Conservation (phyloP, 495 filamentous ascomycete genomes). For the Podospora fimiseda region DNA sequence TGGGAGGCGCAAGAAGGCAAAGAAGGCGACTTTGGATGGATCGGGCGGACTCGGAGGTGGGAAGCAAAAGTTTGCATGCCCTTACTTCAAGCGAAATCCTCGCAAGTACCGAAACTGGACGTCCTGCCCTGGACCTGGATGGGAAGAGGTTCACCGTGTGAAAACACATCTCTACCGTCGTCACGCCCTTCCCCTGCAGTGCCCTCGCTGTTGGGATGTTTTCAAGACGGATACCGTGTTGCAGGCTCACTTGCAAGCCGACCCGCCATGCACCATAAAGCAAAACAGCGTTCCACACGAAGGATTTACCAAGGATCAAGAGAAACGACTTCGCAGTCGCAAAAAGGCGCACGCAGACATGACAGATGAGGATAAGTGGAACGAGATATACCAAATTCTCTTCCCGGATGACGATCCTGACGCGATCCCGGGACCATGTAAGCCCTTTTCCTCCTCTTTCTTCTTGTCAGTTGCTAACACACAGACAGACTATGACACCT, state of each 20-base stretch:
- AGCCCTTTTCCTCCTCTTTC: conserved; percentile 4
- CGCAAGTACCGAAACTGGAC: conserved; percentile 29
- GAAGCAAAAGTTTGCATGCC: conserved; percentile 26
- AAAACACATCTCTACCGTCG: conserved; percentile 30
- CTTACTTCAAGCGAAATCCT: conserved; percentile 28
- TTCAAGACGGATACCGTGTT: conserved; percentile 19
- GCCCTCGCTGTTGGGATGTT: conserved; percentile 24
- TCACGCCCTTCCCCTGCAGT: conserved; percentile 23
- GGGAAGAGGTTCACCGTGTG: conserved; percentile 30
- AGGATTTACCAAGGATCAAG: conserved; percentile 26
- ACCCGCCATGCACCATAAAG: conserved; percentile 19
- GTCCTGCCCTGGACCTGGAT: conserved; percentile 28
- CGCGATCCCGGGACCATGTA: conserved; percentile 35
- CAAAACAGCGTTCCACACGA: conserved; percentile 16
- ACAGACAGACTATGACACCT: conserved; percentile 16
- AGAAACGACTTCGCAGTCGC: conserved; percentile 31
- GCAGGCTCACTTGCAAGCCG: conserved; percentile 19
- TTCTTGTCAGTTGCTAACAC: conserved; percentile 5
- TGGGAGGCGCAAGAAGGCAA: conserved; percentile 22
- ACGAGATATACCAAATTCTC: conserved; percentile 37
- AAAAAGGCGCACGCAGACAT: conserved; percentile 34
- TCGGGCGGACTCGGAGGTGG: background rate
- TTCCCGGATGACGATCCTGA: conserved; percentile 35
- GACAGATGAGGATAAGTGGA: conserved; percentile 41
- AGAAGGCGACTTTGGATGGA: background rate